Evolutionary conservation across 2,329 filamentous ascomycete species (phyloP).

Genomic region (Cryphonectria carpinicola): DNA sequence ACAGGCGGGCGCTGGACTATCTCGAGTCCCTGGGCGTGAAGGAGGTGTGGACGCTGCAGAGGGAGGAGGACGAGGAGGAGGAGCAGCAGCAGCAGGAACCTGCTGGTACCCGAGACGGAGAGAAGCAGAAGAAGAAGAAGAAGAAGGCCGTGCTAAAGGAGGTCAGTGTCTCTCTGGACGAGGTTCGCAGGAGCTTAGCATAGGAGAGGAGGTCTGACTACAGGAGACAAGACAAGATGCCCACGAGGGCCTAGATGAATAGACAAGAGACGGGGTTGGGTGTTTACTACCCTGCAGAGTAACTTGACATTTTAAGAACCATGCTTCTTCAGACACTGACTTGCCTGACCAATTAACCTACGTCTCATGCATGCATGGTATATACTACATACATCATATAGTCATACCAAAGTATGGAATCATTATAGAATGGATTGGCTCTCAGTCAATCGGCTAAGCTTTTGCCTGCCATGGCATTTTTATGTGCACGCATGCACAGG

Average conservation of each 20-base stretch:
- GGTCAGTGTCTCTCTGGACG: conserved; percentile 46
- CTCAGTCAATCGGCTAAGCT: neutral
- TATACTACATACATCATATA: too few species aligned
- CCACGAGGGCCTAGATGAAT: neutral
- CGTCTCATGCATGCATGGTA: neutral
- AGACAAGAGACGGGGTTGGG: neutral
- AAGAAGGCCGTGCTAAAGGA: conserved; percentile 46
- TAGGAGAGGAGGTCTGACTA: neutral
- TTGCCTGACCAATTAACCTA: neutral
- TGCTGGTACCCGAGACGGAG: conserved; percentile 35
- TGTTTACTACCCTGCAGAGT: neutral
- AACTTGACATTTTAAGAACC: too few species aligned
- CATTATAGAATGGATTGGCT: neutral
- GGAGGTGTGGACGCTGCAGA: conserved; percentile 62
- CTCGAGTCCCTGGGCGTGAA: conserved; percentile 67
- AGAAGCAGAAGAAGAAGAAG: conserved; percentile 34
- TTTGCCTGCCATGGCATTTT: too few species aligned
- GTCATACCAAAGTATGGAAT: neutral
- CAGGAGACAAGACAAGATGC: neutral
- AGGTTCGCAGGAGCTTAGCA: conserved; percentile 42
- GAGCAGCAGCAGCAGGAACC: neutral
- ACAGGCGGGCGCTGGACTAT: conserved; percentile 70
- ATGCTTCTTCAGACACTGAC: neutral
- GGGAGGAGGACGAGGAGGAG: conserved; percentile 35
- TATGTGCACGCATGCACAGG: too few species aligned